phyloP scores from a whole-genome alignment of 2,329 filamentous ascomycete genomes.

The Aspergillus sojae region DNA sequence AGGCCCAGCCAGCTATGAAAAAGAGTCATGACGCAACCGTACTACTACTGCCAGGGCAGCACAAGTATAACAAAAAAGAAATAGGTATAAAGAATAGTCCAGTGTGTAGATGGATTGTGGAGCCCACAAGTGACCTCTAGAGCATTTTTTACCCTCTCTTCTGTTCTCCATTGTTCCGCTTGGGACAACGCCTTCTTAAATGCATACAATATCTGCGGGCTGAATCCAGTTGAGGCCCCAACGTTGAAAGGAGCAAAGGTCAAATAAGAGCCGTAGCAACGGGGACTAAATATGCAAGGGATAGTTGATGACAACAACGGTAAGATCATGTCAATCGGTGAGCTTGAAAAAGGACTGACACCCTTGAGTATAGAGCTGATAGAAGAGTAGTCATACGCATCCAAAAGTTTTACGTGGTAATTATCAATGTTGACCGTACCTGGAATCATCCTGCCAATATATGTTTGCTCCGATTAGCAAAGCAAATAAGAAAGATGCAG shows the following conservation, averaged over 20 bases:
- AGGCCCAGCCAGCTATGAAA: conserved; percentile 6
- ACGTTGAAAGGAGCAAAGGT: not conserved
- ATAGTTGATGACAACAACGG: not conserved
- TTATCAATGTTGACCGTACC: not conserved
- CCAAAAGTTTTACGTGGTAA: not conserved
- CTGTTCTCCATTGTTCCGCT: not conserved
- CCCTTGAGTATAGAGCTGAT: not conserved
- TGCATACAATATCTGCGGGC: not conserved
- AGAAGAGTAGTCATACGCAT: not conserved
- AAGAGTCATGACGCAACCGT: not conserved
- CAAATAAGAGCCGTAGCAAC: not conserved
- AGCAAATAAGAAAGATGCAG: not conserved
- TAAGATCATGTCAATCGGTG: not conserved
- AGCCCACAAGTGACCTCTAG: not conserved
- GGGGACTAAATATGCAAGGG: not conserved
- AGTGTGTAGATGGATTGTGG: not conserved
- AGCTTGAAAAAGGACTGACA: not conserved
- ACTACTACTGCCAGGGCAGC: not conserved
- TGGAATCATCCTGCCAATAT: not conserved
- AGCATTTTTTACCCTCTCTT: not conserved
- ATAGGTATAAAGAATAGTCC: not conserved
- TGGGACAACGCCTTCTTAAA: not conserved
- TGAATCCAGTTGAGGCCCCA: not conserved
- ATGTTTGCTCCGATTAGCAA: not conserved
- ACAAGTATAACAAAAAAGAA: not conserved